Evolutionary conservation across 2,329 filamentous ascomycete species (phyloP).

Genomic region (Cordyceps tenuipes): DNA sequence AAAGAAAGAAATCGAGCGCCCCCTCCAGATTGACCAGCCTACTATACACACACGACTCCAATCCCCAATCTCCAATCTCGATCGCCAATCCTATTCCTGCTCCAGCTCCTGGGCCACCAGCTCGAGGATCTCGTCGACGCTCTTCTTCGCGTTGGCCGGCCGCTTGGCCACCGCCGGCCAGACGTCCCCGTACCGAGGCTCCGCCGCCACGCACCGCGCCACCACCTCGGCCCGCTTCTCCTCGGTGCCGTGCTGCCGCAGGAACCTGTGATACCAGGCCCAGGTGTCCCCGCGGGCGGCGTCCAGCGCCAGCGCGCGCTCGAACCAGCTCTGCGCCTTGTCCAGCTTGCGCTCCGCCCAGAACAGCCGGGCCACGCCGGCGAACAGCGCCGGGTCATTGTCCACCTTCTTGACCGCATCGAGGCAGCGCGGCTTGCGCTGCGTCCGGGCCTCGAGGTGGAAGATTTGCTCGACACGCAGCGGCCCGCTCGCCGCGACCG

Average conservation of each 20-base stretch:
- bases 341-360: conserved; percentile 90
- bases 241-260: conserved; percentile 84
- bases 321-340: conserved; percentile 94
- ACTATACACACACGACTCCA: not conserved
- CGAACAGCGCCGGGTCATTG: conserved; percentile 80
- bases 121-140: conserved; percentile 73
- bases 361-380: conserved; percentile 89
- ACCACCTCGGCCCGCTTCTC: conserved; percentile 86
- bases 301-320: conserved; percentile 85
- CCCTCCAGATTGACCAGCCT: not conserved
- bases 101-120: conserved; percentile 53
- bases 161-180: conserved; percentile 86
- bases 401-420: conserved; percentile 98
- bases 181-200: conserved; percentile 85
- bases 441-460: conserved; percentile 83
- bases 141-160: conserved; percentile 67
- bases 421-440: conserved; percentile 81
- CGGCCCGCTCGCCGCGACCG: conserved; percentile 64
- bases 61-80: too few relatives aligned
- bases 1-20: not conserved
- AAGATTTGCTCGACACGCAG: conserved; percentile 94
- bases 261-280: conserved; percentile 97
- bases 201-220: conserved; percentile 69
- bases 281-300: conserved; percentile 84
- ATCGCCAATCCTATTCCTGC: conserved; percentile 16